Percentiles rank a stretch among this genome's conserved stretches.
Evolutionary conservation across 208 protist species (phyloP).

Genomic region (Trypanosoma melophagium): DNA sequence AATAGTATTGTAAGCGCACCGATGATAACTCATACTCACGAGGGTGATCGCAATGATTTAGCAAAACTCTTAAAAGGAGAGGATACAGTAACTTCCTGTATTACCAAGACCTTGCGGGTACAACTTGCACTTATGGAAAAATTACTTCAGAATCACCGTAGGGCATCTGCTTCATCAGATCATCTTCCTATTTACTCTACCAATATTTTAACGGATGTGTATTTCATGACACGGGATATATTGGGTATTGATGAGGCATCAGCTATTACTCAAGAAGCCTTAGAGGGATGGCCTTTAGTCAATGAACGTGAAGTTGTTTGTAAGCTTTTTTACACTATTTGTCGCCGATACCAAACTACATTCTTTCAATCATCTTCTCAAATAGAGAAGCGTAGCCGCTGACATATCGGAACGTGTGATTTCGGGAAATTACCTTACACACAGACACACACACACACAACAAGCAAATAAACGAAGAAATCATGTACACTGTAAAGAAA

Average conservation of each 20-base stretch:
- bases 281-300: conserved; percentile 3
- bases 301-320: conserved; percentile 18
- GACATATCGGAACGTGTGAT: too few species aligned
- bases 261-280: conserved; percentile 12
- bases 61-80: neutral
- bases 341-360: conserved; percentile 1
- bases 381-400: too few species aligned
- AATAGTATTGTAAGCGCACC: too few species aligned
- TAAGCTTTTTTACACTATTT: conserved; percentile 17
- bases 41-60: neutral
- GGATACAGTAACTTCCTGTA: neutral
- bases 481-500: too few species aligned
- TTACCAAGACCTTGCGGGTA: conserved; percentile 12
- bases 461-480: too few species aligned
- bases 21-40: too few species aligned
- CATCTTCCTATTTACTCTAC: conserved; percentile 16
- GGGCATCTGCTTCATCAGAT: conserved; percentile 1
- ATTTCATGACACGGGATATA: conserved; percentile 18
- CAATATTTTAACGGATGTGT: conserved; percentile 27
- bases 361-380: neutral
- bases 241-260: conserved; percentile 1
- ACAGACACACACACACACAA: too few species aligned
- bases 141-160: conserved; percentile 17
- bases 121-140: conserved; percentile 20
- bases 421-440: too few species aligned